Conservation (phyloP, 1,284 basidiomycete genomes). For the Ceratobasidium sp. region DNA sequence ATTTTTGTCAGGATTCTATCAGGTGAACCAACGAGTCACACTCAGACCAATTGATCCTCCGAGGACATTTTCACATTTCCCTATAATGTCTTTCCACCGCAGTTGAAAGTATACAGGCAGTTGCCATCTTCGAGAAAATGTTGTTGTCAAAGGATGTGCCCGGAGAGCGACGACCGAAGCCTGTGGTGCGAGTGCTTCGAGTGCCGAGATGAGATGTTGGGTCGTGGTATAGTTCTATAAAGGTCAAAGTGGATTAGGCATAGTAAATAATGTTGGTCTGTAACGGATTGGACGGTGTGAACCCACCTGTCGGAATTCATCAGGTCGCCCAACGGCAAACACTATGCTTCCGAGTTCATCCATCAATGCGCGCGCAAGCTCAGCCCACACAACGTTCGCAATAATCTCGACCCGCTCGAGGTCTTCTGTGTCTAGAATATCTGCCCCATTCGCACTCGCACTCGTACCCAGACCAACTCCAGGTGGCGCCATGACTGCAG, state of each 20-base stretch:
- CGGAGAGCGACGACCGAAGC: slow-evolving; percentile 77
- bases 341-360: slow-evolving; percentile 83
- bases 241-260: neutral
- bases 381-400: slow-evolving; percentile 88
- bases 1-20: slow-evolving; percentile 8
- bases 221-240: slow-evolving; percentile 83
- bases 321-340: slow-evolving; percentile 90
- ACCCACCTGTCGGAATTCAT: slow-evolving; percentile 86
- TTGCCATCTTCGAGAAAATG: slow-evolving; percentile 92
- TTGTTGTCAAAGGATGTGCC: slow-evolving; percentile 71
- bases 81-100: slow-evolving; percentile 94
- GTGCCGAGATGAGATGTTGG: slow-evolving; percentile 82
- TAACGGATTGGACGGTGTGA: neutral
- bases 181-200: slow-evolving; percentile 87
- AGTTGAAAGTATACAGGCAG: slow-evolving; percentile 97
- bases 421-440: slow-evolving; percentile 43
- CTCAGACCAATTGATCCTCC: slow-evolving; percentile 35
- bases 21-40: neutral
- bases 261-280: too few relatives aligned
- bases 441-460: slow-evolving; percentile 1
- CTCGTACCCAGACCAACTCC: neutral
- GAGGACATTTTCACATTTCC: slow-evolving; percentile 75
- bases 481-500: neutral
- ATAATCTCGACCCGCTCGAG: slow-evolving; percentile 78
- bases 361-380: slow-evolving; percentile 80